Conservation (phyloP, 129 eudicot species). For the Pittosporum tobira region DNA sequence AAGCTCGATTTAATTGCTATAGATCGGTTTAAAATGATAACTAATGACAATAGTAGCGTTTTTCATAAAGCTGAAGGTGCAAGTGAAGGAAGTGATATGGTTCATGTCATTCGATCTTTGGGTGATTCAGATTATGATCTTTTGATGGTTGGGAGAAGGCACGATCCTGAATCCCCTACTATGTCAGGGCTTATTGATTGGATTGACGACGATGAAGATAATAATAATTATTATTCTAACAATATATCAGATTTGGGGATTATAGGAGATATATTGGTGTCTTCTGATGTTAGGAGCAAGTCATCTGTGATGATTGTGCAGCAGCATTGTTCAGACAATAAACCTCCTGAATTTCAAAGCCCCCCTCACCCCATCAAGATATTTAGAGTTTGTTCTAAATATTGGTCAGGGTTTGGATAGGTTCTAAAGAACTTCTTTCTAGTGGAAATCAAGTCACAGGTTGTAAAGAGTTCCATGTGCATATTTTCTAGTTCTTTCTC, state of each 20-base stretch:
- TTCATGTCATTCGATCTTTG: constrained; percentile 9
- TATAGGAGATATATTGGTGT: constrained; percentile 17
- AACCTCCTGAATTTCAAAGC: neutral
- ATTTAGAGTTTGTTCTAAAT: neutral
- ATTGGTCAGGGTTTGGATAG: neutral
- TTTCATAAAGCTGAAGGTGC: constrained; percentile 1
- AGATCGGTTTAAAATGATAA: neutral
- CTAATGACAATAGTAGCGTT: neutral
- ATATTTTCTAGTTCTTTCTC: too few relatives aligned
- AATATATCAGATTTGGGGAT: constrained; percentile 11
- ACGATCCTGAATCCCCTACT: neutral
- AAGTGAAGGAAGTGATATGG: constrained; percentile 11
- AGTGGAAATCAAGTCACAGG: too few relatives aligned
- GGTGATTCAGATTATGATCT: constrained; percentile 5
- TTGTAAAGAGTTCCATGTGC: too few relatives aligned
- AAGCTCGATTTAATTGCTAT: constrained; percentile 5
- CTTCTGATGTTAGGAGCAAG: constrained; percentile 14
- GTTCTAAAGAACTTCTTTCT: neutral
- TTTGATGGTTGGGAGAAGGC: constrained; percentile 19
- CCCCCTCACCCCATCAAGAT: constrained; percentile 1
- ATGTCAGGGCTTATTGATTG: constrained; percentile 18
- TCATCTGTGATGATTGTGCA: constrained; percentile 15
- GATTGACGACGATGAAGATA: too few relatives aligned
- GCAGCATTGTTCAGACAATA: constrained; percentile 2
- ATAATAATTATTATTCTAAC: too few relatives aligned